Base-by-base conservation (phyloP, 176 grass and related monocot genomes). In the Echinochloa phyllopogon region DNA sequence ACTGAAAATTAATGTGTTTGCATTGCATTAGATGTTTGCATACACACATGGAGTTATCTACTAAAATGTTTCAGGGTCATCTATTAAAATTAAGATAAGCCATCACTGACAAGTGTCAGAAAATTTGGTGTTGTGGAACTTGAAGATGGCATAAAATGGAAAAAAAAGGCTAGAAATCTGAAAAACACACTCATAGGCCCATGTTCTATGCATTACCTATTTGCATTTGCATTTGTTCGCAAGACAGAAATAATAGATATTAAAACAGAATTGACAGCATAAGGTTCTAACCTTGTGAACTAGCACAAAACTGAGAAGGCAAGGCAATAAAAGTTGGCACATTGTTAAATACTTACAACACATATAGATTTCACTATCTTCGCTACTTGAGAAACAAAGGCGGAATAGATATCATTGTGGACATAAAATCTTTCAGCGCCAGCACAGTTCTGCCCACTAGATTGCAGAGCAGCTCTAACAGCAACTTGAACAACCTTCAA, bases 351-450 rank as follows among this genome's bases (percentile, higher is more conserved):
- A 90, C 96, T 94, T 98, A 98, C 96, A 83, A 95, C 96, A 85
- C 91, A 90, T 89, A 98, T 89, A 45, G 96, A 95, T 98, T 94
- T 98, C 70, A 98, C 76, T 69, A 94, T 86, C 90, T 87, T 92
- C 50, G 89, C 85, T 49, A 98, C 77, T 80, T 93, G 87, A 71
- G 86, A 86, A 86, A 98, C 93, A 90, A 98, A 98, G 77, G 65
- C 29, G 58, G 87, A 11, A 89, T 94, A 94, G 13, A 98, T 95
- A 60, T 94, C 91, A 82, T 87, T 90, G 81, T 98, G 96, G 20
- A 98, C 89, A 90, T 98, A 98, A 85, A 98, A 98, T 90, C 96
- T 94, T 91, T 98, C 96, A 85, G 96, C 96, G 13, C 93, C 96
- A 86, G 96, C 93, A 72, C 96, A 98, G 57, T 98, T 98, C 59